Base-by-base conservation (phyloP, 2,329 filamentous ascomycete genomes). In the Amylocarpus encephaloides region DNA sequence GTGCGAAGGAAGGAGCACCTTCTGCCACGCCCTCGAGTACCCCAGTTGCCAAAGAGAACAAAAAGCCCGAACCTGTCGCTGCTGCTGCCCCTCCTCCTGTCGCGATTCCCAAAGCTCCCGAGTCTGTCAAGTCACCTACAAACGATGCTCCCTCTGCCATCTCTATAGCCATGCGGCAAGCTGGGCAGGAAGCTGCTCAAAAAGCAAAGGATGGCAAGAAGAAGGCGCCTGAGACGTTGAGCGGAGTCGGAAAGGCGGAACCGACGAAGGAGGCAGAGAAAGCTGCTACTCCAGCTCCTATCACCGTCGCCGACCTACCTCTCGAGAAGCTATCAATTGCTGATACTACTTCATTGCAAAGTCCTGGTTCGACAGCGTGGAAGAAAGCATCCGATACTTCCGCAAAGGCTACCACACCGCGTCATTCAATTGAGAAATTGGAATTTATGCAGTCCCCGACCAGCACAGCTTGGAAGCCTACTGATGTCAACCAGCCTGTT, bases 141-240 rank as follows among this genome's bases (percentile, higher is more conserved):
- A 51, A 43, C 43, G 60, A 58, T 30, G 58, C 56, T 40, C 57
- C 41, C 49, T 60, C 50, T 52, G 56, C 62, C 56, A 68, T 56
- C 53, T 67, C 53, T 62, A 63, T 77, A 11, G 74, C 78, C 1
- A 67, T 78, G 43, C 71, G 72, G 56, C 78, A 74, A 60, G 72
- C 82, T 45, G 80, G 79, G 38, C 76, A 87, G 60, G 84, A 89
- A 64, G 82, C 78, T 43, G 82, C 81, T 0, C 70, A 76, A 59
- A 83, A 79, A 66, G 81, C 81, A 44, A 83, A 83, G 68, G 73
- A 82, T 58, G 69, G 76, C 57, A 74, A 74, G 49, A 71, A 81
- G 48, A 62, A 58, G 11, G 47, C 32, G 3, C 15, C 46, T 12
- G 42, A 60, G 43, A 53, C 53, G 13, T 50, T 59, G n/a, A 51